These are phyloP conservation scores for Phialocephala sp. DNA, from an alignment of 2,329 filamentous ascomycete genomes.

Conservation along the genomic window DNA sequence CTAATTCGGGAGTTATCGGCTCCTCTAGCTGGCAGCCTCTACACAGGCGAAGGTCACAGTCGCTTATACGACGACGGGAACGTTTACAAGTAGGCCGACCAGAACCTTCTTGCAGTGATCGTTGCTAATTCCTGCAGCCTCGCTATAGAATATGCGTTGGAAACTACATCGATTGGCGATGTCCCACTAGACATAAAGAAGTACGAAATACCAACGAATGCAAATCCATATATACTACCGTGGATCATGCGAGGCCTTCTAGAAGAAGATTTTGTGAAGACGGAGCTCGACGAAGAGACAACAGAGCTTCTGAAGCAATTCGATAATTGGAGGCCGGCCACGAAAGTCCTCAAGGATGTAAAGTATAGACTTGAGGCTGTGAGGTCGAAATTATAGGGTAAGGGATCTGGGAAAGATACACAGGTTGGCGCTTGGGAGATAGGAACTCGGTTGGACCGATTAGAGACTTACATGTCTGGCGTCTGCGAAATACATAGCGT, in stretches of 20 bases:
- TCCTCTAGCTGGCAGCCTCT: constrained; percentile 88
- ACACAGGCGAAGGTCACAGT: constrained; percentile 91
- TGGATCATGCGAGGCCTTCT: constrained; percentile 95
- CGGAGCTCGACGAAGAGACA: constrained; percentile 78
- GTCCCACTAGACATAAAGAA: constrained; percentile 57
- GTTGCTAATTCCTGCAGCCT: constrained; percentile 51
- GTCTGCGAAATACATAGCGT: constrained; percentile 4
- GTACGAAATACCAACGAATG: constrained; percentile 53
- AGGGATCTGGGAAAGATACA: neutral
- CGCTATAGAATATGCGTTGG: constrained; percentile 73
- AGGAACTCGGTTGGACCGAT: neutral
- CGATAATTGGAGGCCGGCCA: constrained; percentile 89
- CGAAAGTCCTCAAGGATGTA: constrained; percentile 92
- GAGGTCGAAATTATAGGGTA: constrained; percentile 71
- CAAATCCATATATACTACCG: constrained; percentile 89
- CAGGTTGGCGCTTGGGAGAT: neutral
- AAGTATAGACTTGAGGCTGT: constrained; percentile 94
- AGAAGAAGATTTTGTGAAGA: constrained; percentile 89
- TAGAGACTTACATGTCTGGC: constrained; percentile 4
- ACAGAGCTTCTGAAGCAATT: constrained; percentile 83
- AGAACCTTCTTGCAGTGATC: constrained; percentile 6
- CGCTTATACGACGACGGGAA: constrained; percentile 87
- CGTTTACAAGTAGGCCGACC: constrained; percentile 72
- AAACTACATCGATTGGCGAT: constrained; percentile 65
- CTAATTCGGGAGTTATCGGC: constrained; percentile 88